These are phyloP conservation scores for Phytomonas sp. DNA, from an alignment of 208 protist genomes.

Conservation along the genomic window DNA sequence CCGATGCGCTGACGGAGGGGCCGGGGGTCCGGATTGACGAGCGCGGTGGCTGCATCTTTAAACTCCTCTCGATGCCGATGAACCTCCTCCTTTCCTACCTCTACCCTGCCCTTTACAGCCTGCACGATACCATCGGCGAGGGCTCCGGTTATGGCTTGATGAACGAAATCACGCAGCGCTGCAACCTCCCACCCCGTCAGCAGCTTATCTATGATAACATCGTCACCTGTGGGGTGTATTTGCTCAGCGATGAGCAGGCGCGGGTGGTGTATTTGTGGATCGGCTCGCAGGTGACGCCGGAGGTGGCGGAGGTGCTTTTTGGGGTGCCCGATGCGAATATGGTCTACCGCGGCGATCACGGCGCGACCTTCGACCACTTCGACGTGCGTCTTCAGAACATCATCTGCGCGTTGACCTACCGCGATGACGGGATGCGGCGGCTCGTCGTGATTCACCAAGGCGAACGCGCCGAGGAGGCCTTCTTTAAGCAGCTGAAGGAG, in stretches of 20 bases:
- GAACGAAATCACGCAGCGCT: constrained; percentile 38
- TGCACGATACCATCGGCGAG: constrained; percentile 32
- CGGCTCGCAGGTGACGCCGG: constrained; percentile 36
- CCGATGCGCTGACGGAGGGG: constrained; percentile 66
- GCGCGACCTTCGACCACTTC: constrained; percentile 48
- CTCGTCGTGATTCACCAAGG: constrained; percentile 76
- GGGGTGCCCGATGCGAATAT: constrained; percentile 28
- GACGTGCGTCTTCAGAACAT: constrained; percentile 61
- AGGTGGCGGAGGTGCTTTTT: constrained; percentile 55
- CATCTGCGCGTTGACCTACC: constrained; percentile 52
- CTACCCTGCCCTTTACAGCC: constrained; percentile 78
- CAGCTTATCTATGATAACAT: constrained; percentile 75
- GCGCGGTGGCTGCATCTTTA: constrained; percentile 60
- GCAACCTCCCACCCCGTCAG: constrained; percentile 45
- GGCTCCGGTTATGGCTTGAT: constrained; percentile 19
- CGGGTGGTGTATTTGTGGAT: constrained; percentile 85
- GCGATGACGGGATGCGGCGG: constrained; percentile 68
- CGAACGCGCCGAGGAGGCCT: constrained; percentile 63
- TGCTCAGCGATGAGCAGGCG: constrained; percentile 78
- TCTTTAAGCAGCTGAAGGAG: constrained; percentile 77
- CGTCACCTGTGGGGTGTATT: constrained; percentile 59
- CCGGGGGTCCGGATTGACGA: constrained; percentile 63
- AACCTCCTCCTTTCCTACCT: constrained; percentile 66
- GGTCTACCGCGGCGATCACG: constrained; percentile 34
- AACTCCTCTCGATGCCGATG: constrained; percentile 63